Conservation (phyloP, 352 stramenopile genomes). For the Phytophthora cryptogea region DNA sequence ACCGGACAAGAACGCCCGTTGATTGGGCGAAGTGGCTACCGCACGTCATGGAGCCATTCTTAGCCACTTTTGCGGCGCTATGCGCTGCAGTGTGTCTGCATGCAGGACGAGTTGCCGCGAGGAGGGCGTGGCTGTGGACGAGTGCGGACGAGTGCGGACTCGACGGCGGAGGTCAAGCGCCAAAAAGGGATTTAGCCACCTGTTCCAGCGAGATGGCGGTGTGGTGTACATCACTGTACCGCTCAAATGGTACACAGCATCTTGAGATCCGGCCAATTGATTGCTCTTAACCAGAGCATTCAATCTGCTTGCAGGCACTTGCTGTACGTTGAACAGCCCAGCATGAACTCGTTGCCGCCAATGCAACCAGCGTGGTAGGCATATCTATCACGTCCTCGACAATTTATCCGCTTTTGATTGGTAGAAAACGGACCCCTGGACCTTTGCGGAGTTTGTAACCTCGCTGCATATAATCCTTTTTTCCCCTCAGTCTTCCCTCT, state of each 20-base stretch:
- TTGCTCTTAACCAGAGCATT: too few species aligned
- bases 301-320: too few species aligned
- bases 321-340: too few species aligned
- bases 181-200: neutral
- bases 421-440: slow-evolving; percentile 1
- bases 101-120: neutral
- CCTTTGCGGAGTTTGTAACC: slow-evolving; percentile 9
- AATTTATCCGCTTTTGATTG: slow-evolving; percentile 12
- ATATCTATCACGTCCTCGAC: neutral
- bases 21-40: slow-evolving; percentile 22
- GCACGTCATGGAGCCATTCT: neutral
- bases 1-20: slow-evolving; percentile 16
- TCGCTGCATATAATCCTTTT: slow-evolving; percentile 2
- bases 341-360: too few species aligned
- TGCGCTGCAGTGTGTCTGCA: neutral
- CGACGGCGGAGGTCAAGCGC: neutral
- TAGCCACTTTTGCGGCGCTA: neutral
- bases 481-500: fast-evolving
- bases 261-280: too few species aligned
- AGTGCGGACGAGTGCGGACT: neutral
- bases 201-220: neutral
- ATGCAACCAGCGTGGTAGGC: neutral
- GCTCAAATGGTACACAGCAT: neutral
- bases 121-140: neutral
- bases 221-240: slow-evolving; percentile 9